Evolutionary conservation across 768 basidiomycete genomes (phyloP).

Genomic region (Chalciporus pseudorubinellus): DNA sequence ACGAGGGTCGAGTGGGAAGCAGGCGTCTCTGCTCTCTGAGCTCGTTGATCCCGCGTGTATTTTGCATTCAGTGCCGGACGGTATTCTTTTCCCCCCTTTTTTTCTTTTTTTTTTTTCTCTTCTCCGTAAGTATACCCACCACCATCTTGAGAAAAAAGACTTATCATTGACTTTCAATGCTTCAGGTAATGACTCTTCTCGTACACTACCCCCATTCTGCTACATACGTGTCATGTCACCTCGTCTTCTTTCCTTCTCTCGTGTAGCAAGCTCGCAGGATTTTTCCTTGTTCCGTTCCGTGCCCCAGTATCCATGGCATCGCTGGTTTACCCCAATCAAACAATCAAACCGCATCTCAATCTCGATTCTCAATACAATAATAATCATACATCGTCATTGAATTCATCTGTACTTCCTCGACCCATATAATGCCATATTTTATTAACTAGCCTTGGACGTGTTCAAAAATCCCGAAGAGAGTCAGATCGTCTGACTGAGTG

Average conservation of each 20-base stretch:
- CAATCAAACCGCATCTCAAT: slow-evolving; percentile 3
- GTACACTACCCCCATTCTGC: neutral
- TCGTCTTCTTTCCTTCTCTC: neutral
- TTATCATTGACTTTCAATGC: neutral
- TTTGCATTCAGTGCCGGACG: neutral
- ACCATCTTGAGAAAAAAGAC: neutral
- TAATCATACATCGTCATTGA: slow-evolving; percentile 3
- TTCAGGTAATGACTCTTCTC: neutral
- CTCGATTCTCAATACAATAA: neutral
- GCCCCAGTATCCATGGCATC: slow-evolving; percentile 19
- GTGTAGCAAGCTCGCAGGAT: neutral
- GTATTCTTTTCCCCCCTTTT: slow-evolving; percentile 3
- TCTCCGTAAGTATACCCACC: neutral
- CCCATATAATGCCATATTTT: neutral
- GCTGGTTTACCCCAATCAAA: too few relatives aligned
- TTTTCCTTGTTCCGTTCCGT: neutral
- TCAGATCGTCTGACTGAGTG: neutral
- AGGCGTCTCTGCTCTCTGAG: slow-evolving; percentile 36
- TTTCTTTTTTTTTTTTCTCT: slow-evolving; percentile 2
- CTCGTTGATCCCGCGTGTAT: neutral
- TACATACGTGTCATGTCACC: neutral
- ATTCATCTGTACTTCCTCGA: neutral
- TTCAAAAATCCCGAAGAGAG: neutral
- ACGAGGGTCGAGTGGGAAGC: slow-evolving; percentile 59
- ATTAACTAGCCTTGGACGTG: too few relatives aligned